A percentile compares a stretch with the other conserved stretches of the same genome.
Conservation (phyloP, 352 stramenopile genomes). For the Elongisporangium prolatum region DNA sequence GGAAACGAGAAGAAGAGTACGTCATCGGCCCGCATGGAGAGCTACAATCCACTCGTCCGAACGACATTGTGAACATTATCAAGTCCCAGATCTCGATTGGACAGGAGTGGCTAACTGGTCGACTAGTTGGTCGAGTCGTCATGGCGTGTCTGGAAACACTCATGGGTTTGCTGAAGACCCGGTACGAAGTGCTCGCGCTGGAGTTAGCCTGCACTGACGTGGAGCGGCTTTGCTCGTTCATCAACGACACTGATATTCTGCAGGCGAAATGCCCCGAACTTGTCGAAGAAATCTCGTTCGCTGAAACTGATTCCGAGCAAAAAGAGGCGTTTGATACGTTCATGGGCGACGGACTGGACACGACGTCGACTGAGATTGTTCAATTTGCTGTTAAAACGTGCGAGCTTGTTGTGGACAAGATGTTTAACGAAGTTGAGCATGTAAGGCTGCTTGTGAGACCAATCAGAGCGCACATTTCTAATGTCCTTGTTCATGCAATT, state of each 20-base stretch:
- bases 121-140: slow-evolving; percentile 59
- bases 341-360: slow-evolving; percentile 70
- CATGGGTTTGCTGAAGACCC: slow-evolving; percentile 70
- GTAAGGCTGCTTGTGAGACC: slow-evolving; percentile 15
- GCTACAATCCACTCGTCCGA: slow-evolving; percentile 71
- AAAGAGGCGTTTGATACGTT: slow-evolving; percentile 75
- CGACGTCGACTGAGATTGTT: slow-evolving; percentile 78
- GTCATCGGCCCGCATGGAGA: slow-evolving; percentile 54
- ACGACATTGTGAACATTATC: slow-evolving; percentile 86
- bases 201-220: slow-evolving; percentile 47
- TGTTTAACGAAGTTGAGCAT: slow-evolving; percentile 76
- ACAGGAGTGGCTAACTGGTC: slow-evolving; percentile 74
- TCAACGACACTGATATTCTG: slow-evolving; percentile 81
- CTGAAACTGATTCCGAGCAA: slow-evolving; percentile 59
- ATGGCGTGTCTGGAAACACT: slow-evolving; percentile 64
- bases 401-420: slow-evolving; percentile 65
- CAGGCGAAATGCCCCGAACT: slow-evolving; percentile 79
- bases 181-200: slow-evolving; percentile 50
- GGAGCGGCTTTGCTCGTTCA: slow-evolving; percentile 81
- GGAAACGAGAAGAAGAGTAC: slow-evolving; percentile 72
- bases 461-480: not conserved
- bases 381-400: slow-evolving; percentile 60
- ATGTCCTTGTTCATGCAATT: not conserved
- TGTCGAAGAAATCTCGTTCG: slow-evolving; percentile 81
- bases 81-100: slow-evolving; percentile 84